Evolutionary conservation across 345 rosid species (phyloP).

Genomic region (Eucalyptus lansdowneana): DNA sequence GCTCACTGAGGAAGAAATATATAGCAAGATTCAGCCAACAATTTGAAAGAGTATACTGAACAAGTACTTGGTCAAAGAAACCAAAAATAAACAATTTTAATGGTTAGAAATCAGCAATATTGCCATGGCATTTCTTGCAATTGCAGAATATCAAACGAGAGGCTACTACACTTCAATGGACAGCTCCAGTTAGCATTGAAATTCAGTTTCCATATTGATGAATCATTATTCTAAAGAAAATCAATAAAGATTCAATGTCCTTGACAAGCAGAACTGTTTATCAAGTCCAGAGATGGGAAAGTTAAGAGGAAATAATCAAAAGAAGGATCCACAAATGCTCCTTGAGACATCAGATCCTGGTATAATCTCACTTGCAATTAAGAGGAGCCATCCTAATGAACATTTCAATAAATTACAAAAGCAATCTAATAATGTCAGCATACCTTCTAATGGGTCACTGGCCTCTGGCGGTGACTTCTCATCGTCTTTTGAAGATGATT

Average conservation of each 20-base stretch:
- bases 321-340: background rate
- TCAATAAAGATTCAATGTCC: background rate
- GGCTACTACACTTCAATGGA: background rate
- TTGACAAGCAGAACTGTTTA: background rate
- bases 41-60: background rate
- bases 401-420: background rate
- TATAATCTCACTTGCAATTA: background rate
- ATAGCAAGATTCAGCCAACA: background rate
- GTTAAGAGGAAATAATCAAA: background rate
- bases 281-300: background rate
- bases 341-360: background rate
- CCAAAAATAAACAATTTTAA: background rate
- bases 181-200: background rate
- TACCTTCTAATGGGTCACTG: constrained; percentile 24
- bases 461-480: constrained; percentile 8
- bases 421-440: background rate
- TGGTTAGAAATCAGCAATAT: background rate
- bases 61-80: background rate
- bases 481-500: constrained; percentile 7
- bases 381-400: background rate
- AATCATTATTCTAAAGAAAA: background rate
- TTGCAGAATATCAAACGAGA: background rate
- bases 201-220: background rate
- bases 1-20: background rate
- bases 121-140: background rate